Evolutionary conservation across 1,139 yeast species (phyloP).

Genomic region (Diutina sp.): DNA sequence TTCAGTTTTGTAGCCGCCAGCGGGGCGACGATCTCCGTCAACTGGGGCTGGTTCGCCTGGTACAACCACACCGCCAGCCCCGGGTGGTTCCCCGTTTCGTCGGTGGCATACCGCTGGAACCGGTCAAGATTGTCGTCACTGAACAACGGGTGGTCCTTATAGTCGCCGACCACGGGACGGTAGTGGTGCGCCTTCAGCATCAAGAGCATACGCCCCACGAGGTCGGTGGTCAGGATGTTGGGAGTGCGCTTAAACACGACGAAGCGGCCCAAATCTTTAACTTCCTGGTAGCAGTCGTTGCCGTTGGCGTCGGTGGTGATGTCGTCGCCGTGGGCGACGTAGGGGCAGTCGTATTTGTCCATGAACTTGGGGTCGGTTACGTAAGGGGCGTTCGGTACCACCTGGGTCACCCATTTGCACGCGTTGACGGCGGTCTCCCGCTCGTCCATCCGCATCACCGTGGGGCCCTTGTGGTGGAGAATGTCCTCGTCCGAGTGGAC

Average conservation of each 20-base stretch:
- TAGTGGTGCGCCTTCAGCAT: constrained; percentile 48
- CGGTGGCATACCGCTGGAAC: constrained; percentile 52
- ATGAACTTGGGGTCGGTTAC: constrained; percentile 82
- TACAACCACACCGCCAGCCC: constrained; percentile 51
- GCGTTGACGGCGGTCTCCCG: constrained; percentile 75
- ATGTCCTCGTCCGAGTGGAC: constrained; percentile 90
- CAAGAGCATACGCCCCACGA: constrained; percentile 81
- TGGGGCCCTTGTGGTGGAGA: constrained; percentile 73
- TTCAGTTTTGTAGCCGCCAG: constrained; percentile 11
- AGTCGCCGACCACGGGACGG: constrained; percentile 16
- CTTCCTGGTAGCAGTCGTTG: constrained; percentile 75
- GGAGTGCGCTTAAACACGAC: constrained; percentile 87
- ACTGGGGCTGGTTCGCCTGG: constrained; percentile 4
- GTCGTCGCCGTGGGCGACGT: constrained; percentile 96
- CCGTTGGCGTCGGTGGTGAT: constrained; percentile 95
- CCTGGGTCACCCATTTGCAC: constrained; percentile 76
- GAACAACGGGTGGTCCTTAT: constrained; percentile 17
- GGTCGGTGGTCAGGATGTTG: constrained; percentile 87
- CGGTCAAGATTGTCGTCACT: constrained; percentile 19
- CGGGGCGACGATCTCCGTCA: constrained; percentile 26
- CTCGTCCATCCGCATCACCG: constrained; percentile 78
- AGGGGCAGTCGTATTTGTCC: constrained; percentile 64
- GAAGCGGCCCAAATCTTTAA: constrained; percentile 79
- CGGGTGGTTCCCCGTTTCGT: constrained; percentile 43
- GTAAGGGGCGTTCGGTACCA: constrained; percentile 77